Percentiles rank a stretch among this genome's conserved stretches.
Conservation (phyloP, 169 alveolate genomes). For the Plasmodium yoelii region DNA sequence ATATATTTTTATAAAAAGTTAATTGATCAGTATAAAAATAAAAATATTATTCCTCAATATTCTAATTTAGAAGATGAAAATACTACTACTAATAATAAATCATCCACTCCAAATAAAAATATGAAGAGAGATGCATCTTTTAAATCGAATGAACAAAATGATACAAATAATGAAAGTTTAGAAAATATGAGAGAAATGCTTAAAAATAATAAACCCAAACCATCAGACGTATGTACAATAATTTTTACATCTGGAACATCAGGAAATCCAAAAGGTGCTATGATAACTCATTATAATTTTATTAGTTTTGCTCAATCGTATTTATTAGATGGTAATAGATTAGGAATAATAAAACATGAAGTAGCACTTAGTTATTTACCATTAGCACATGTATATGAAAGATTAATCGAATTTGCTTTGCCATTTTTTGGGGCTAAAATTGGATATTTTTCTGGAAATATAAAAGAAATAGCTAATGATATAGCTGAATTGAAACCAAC, state of each 20-base stretch:
- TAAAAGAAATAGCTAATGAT: conserved; percentile 91
- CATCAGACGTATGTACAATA: conserved; percentile 51
- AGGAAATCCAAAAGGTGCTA: conserved; percentile 97
- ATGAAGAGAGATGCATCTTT: neutral
- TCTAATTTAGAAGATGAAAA: conserved; percentile 2
- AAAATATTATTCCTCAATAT: conserved; percentile 45
- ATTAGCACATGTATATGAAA: conserved; percentile 93
- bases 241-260: conserved; percentile 92
- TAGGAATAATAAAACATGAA: conserved; percentile 79
- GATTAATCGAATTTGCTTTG: conserved; percentile 86
- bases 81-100: neutral
- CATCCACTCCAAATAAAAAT: neutral
- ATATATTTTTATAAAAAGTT: conserved; percentile 58
- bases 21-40: conserved; percentile 63
- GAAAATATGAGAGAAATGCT: conserved; percentile 3
- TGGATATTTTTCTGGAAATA: conserved; percentile 94
- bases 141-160: neutral
- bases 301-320: conserved; percentile 82
- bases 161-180: conserved; percentile 15
- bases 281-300: conserved; percentile 90
- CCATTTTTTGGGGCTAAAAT: conserved; percentile 84
- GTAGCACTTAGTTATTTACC: conserved; percentile 92
- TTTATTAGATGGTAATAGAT: conserved; percentile 80
- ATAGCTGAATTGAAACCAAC: conserved; percentile 83
- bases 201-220: conserved; percentile 11